Evolutionary conservation across 768 basidiomycete genomes (phyloP), one percentile per base, ranked within the genome.

Genomic region (Rubroboletus satanas): DNA sequence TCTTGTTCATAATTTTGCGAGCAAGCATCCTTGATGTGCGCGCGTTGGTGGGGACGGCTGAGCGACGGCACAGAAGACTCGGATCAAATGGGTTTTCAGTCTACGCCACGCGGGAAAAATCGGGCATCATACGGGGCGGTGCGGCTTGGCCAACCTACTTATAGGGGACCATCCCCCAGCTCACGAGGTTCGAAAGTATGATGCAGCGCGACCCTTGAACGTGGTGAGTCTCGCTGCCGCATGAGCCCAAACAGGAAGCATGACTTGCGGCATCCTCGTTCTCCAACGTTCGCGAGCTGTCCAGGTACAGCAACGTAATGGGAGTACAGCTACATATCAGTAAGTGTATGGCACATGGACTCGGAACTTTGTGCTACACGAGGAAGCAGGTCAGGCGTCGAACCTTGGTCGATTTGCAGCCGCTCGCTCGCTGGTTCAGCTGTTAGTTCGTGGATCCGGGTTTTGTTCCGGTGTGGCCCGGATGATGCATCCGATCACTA

Each of bases 361-460:
- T 23, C 36, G 23, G n/a, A 29, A 43, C 33, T 43, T 55, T 58
- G 39, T 45, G 52, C 17, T 28, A 9, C 45, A 28, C 10, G 23
- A 28, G 37, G 36, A 46, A 14, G 14, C 44, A 35, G 14, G 21
- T 23, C 14, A 4, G 2, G 23, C 7, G 28, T 37, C 18, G 39
- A 76, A 77, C 54, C 60, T 75, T 75, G 14, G 52, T 69, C 15
- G 76, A 78, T 45, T 41, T 10, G 28, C 26, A 26, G 26, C 26
- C 5, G 26, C 3, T 26, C 26, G 23, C 26, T 43, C 18, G 44
- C 49, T 48, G 58, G 67, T 47, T 59, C 59, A 49, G 41, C 59
- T 7, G 15, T 63, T 44, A 64, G 65, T 46, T 49, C 45, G 12
- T 59, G 43, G 47, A 53, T 48, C 61, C 62, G 14, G 28, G 33